Evolutionary conservation across 2,329 filamentous ascomycete species (phyloP), one percentile per base, ranked within the genome.

Genomic region (Diaporthe nobilis): DNA sequence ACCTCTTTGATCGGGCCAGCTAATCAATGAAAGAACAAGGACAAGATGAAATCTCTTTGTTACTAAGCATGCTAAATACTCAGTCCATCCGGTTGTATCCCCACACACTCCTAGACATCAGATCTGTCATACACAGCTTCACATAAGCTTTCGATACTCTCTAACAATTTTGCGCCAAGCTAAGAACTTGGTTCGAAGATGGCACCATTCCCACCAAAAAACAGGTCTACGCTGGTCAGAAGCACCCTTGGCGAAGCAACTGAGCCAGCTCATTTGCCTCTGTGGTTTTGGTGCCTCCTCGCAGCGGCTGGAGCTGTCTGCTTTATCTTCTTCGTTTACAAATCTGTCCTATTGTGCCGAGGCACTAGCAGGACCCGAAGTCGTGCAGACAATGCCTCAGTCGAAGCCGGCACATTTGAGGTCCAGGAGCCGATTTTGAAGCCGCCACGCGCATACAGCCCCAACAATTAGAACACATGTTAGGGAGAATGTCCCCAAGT

Each of bases 211-310:
- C 39, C 25, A 2, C 9, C 4, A 15, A 28, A 22, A n/a, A 47
- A n/a, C 39, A 15, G 6, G 25, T 31, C n/a, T 47, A 3, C 47
- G 2, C 15, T 65, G 7, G n/a, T 47, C 17, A 65, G 60, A 65
- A 44, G 39, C 25, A 34, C 39, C 15, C 25, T 25, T 22, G 42
- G 42, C 4, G 42, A 65, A 20, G 9, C 39, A 20, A 31, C 39
- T 4, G 60, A 3, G 7, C 17, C 39, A 34, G 15, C 60, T 22
- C 60, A n/a, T n/a, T 31, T 65, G 2, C 60, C 60, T 47, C 25
- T 47, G 4, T 65, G 60, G 42, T 65, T 65, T 25, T 65, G 60
- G 60, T n/a, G 42, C 4, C 60, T 65, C 15, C 15, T 65, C 17
- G 60, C 25, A 47, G 60, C 10, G 13, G 42, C 4, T n/a, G 13